A percentile compares a stretch with the other conserved stretches of the same genome.
These are phyloP conservation scores for Paxillus involutus DNA, from an alignment of 768 basidiomycete genomes.

Conservation along the genomic window DNA sequence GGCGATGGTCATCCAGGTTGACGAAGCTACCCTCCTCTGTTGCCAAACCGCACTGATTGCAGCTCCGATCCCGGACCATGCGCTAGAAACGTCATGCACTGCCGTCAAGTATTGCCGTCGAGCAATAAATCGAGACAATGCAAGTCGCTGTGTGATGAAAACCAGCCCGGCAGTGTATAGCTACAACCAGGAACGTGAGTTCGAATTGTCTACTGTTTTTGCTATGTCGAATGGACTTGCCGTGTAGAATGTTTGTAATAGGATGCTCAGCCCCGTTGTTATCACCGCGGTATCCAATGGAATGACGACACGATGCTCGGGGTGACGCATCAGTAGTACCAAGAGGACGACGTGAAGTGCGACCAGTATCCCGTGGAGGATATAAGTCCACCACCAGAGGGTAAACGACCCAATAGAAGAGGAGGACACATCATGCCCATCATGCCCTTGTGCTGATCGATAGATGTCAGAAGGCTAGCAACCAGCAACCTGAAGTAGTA, in stretches of 20 bases:
- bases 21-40: conserved; percentile 13
- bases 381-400: neutral
- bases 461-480: no score
- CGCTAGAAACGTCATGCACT: conserved; percentile 16
- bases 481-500: neutral
- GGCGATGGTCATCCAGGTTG: conserved; percentile 8
- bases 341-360: conserved; percentile 1
- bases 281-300: neutral
- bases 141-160: conserved; percentile 18
- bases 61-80: conserved; percentile 25
- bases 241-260: conserved; percentile 4
- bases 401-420: neutral
- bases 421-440: neutral
- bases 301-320: conserved; percentile 2
- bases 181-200: conserved; percentile 2
- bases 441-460: no score
- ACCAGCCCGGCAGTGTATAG: conserved; percentile 18
- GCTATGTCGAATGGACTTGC: neutral
- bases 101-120: conserved; percentile 13
- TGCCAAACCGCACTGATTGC: conserved; percentile 13
- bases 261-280: neutral
- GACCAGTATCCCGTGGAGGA: neutral
- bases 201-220: neutral
- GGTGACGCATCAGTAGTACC: neutral
- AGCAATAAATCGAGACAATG: conserved; percentile 1